Percentiles rank a stretch among this genome's conserved stretches.
These are phyloP conservation scores for Eimeria necatrix DNA, from an alignment of 169 alveolate species.

Conservation along the genomic window DNA sequence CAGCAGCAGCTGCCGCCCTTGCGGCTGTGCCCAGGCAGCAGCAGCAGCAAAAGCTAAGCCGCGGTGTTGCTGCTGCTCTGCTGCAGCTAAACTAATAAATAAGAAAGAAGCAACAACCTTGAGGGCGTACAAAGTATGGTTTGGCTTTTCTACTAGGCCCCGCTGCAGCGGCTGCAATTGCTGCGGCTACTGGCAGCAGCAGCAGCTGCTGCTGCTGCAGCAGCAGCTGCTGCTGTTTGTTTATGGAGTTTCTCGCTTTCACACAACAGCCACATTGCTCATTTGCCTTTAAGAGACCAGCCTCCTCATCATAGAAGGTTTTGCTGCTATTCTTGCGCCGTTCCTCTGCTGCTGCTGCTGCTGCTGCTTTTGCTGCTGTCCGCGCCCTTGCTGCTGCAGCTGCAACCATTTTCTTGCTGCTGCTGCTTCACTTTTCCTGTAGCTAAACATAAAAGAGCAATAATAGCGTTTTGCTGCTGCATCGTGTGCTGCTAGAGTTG, in stretches of 20 bases:
- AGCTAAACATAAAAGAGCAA: not conserved
- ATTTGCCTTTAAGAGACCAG: too few relatives aligned
- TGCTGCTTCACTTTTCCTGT: not conserved
- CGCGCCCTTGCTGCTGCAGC: not conserved
- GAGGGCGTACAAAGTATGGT: not conserved
- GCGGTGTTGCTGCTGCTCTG: conserved; percentile 7
- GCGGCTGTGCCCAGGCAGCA: not conserved
- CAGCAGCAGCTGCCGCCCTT: not conserved
- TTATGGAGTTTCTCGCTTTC: too few relatives aligned
- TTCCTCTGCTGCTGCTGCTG: not conserved
- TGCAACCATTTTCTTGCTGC: not conserved
- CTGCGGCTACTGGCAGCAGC: conserved; percentile 57
- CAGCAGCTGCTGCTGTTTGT: not conserved
- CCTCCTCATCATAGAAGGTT: too few relatives aligned
- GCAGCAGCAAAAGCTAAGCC: not conserved
- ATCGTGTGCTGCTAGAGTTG: not conserved
- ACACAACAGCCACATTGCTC: too few relatives aligned
- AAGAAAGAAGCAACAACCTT: not conserved
- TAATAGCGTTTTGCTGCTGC: not conserved
- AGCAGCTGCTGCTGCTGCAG: not conserved
- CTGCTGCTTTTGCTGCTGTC: conserved; percentile 6
- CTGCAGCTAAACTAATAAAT: not conserved
- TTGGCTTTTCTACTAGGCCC: not conserved
- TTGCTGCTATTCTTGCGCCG: too few relatives aligned
- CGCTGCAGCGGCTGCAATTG: conserved; percentile 12